phyloP scores from a whole-genome alignment of 2,329 filamentous ascomycete genomes.

The Scedosporium aurantiacum region DNA sequence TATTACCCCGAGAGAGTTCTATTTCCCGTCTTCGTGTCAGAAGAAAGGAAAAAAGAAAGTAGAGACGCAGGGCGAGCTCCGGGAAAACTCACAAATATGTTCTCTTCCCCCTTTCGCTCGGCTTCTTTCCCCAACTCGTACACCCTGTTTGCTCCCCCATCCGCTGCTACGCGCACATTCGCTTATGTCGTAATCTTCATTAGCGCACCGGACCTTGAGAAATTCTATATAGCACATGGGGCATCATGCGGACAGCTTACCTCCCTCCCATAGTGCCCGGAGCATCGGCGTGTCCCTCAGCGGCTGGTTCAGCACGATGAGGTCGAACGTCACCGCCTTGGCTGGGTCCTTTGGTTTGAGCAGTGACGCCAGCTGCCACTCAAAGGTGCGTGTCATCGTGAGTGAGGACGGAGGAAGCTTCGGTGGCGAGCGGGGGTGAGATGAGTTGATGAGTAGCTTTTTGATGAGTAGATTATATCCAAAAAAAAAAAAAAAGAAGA shows the following conservation, averaged over 20 bases:
- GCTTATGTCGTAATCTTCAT: conserved; percentile 36
- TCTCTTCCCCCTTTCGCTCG: neutral
- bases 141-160: conserved; percentile 81
- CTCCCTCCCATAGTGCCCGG: conserved; percentile 37
- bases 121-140: conserved; percentile 22
- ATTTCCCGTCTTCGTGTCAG: neutral
- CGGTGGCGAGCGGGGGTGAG: neutral
- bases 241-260: conserved; percentile 20
- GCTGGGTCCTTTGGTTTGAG: neutral
- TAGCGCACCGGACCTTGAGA: neutral
- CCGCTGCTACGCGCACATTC: conserved; percentile 64
- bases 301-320: conserved; percentile 43
- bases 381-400: neutral
- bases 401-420: neutral
- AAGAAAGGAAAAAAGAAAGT: neutral
- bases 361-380: neutral
- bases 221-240: neutral
- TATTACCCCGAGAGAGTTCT: conserved; percentile 58
- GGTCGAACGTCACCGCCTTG: conserved; percentile 22
- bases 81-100: conserved; percentile 23
- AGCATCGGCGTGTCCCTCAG: conserved; percentile 33
- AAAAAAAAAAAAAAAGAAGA: too few relatives aligned
- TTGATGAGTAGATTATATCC: too few relatives aligned
- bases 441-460: too few relatives aligned
- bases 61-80: too few relatives aligned